Evolutionary conservation across 2,329 filamentous ascomycete genomes (phyloP).

Genomic region (Pochonia chlamydosporia): DNA sequence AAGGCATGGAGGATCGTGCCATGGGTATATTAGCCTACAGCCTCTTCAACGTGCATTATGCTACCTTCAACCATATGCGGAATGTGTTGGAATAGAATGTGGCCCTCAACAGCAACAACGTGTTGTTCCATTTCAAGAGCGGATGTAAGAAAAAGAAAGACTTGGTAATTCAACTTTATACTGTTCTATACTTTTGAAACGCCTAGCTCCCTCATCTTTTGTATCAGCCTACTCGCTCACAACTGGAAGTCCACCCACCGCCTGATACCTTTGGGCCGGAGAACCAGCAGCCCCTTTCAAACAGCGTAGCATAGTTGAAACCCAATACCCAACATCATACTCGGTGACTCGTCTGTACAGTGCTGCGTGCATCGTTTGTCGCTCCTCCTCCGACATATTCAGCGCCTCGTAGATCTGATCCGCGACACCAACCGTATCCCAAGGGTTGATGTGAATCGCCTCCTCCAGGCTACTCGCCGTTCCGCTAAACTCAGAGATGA

Average conservation of each 20-base stretch:
- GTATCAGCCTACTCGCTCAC: too few relatives aligned
- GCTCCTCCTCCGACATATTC: conserved; percentile 62
- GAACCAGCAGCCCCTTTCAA: conserved; percentile 4
- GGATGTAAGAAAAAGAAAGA: too few relatives aligned
- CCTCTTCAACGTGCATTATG: too few relatives aligned
- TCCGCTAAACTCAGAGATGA: conserved; percentile 92
- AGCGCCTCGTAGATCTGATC: conserved; percentile 76
- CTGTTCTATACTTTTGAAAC: too few relatives aligned
- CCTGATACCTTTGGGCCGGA: background rate
- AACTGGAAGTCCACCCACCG: background rate
- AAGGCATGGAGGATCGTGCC: too few relatives aligned
- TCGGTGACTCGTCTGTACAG: conserved; percentile 6
- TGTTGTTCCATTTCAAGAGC: too few relatives aligned
- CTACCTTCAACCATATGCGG: too few relatives aligned
- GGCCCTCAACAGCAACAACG: too few relatives aligned
- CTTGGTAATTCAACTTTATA: too few relatives aligned
- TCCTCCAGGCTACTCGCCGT: conserved; percentile 78
- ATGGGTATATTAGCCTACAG: too few relatives aligned
- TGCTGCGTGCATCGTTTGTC: conserved; percentile 22
- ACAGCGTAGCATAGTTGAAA: background rate
- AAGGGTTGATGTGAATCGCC: conserved; percentile 93
- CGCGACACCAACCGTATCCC: conserved; percentile 80
- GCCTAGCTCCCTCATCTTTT: too few relatives aligned
- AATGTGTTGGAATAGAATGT: too few relatives aligned
- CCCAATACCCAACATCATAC: conserved; percentile 6